Evolutionary conservation across 2,329 filamentous ascomycete species (phyloP), one percentile per base, ranked within the genome.

Genomic region (Microcyclospora tardicrescens): DNA sequence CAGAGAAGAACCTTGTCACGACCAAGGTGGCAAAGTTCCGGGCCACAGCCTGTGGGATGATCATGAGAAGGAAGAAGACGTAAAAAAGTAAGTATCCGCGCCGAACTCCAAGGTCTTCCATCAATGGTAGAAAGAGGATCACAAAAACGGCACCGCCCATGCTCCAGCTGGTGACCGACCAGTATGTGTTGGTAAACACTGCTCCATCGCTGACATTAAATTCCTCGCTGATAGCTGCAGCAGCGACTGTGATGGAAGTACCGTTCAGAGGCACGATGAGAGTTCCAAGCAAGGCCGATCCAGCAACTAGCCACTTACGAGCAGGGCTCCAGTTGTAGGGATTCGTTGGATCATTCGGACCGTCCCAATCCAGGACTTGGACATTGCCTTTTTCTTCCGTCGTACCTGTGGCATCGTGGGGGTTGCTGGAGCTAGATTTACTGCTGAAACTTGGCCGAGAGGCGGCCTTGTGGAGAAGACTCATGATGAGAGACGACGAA

Each of bases 341-440:
- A 28, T 59, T 59, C 16, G 43, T 50, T 5, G 53, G 48, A 39
- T 61, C 58, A 28, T 53, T 71, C 62, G 73, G 74, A 68, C 46
- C 57, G 62, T 45, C 66, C 72, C 34, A 63, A 57, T 10, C 56
- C 2, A 77, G 73, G 41, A 58, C 65, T 15, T 48, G 38, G 16
- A 44, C 29, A 24, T 42, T 36, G 13, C 40, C 2, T 60, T 32
- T 27, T 24, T 43, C 19, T 24, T 5, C 19, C 19, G 19, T 8
- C 19, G 19, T 24, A 8, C 19, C 19, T 5, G 19, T 5, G 8
- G 19, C 19, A 24, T 24, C 8, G 19, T 24, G 4, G 4, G 19
- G 19, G 5, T 5, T 24, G 19, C 19, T 24, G 8, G 19, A 24
- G 19, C 19, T 24, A 8, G 19, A 4, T 24, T 24, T 24, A 24